Percentiles rank a stretch among this genome's conserved stretches.
phyloP scores from a whole-genome alignment of 2,329 filamentous ascomycete species.

The Aspergillus sp. region DNA sequence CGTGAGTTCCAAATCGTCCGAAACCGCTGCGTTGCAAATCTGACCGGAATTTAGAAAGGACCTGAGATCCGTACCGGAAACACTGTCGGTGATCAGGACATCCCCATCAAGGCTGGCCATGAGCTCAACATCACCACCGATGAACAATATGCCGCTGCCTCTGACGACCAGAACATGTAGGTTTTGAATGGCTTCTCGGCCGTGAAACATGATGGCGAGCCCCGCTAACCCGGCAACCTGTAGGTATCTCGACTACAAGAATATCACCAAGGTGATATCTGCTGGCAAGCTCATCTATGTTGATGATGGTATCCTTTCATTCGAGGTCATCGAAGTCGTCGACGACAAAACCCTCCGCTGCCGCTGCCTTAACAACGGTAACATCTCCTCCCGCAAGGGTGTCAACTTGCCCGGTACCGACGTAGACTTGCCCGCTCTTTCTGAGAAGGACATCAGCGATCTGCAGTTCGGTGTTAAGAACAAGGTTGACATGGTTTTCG shows the following conservation, averaged over 20 bases:
- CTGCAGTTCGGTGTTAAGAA: slow-evolving; percentile 97
- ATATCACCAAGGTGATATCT: slow-evolving; percentile 98
- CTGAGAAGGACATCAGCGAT: slow-evolving; percentile 96
- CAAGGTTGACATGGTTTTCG: slow-evolving; percentile 98
- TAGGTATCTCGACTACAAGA: slow-evolving; percentile 98
- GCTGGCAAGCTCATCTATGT: slow-evolving; percentile 94
- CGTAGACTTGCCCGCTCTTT: slow-evolving; percentile 94
- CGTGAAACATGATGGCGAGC: not conserved
- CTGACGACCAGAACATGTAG: slow-evolving; percentile 91
- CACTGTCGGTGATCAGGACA: slow-evolving; percentile 68
- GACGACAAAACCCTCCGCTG: slow-evolving; percentile 87
- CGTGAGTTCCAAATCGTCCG: slow-evolving; percentile 53
- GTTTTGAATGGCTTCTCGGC: slow-evolving; percentile 26
- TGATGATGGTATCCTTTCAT: slow-evolving; percentile 95
- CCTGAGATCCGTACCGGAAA: slow-evolving; percentile 86
- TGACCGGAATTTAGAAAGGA: slow-evolving; percentile 57
- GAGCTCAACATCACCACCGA: slow-evolving; percentile 97
- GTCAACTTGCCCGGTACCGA: slow-evolving; percentile 99
- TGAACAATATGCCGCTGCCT: slow-evolving; percentile 80
- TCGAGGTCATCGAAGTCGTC: slow-evolving; percentile 83
- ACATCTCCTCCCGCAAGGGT: slow-evolving; percentile 98
- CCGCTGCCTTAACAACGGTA: slow-evolving; percentile 92
- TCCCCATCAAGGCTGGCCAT: slow-evolving; percentile 78
- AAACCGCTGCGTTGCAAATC: not conserved
- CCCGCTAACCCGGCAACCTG: slow-evolving; percentile 16